Percentiles rank a stretch among this genome's conserved stretches.
phyloP scores from a whole-genome alignment of 208 protist genomes.

The Trypanosoma platydactyli region DNA sequence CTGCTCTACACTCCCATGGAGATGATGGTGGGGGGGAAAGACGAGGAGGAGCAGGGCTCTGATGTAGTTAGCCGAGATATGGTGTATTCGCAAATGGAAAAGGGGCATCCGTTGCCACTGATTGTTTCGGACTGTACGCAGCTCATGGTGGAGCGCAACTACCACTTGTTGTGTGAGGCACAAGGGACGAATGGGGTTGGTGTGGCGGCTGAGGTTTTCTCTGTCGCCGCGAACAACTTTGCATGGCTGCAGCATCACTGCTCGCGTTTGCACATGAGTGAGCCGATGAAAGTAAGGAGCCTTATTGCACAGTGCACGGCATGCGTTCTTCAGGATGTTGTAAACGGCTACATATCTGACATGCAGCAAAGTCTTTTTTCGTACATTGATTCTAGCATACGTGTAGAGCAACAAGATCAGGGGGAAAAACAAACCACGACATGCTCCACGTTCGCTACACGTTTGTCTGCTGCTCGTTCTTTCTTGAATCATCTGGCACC shows the following conservation, averaged over 20 bases:
- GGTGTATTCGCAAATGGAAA: background rate
- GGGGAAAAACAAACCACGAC: background rate
- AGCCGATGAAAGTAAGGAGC: conserved; percentile 7
- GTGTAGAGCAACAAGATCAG: background rate
- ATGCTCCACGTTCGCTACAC: background rate
- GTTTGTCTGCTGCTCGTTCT: background rate
- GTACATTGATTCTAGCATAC: background rate
- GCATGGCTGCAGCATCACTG: conserved; percentile 19
- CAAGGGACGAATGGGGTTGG: background rate
- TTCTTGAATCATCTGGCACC: conserved; percentile 11
- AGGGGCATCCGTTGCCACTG: background rate
- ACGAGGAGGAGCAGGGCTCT: background rate
- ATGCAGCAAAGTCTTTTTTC: conserved; percentile 15
- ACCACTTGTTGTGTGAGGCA: conserved; percentile 12
- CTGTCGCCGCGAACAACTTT: conserved; percentile 27
- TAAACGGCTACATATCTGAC: conserved; percentile 10
- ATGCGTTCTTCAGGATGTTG: conserved; percentile 22
- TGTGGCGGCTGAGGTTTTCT: conserved; percentile 11
- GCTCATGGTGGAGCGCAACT: conserved; percentile 23
- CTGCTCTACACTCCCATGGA: background rate
- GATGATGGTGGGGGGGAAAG: background rate
- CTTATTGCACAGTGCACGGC: conserved; percentile 17
- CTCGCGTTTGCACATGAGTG: background rate
- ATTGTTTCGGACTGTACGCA: conserved; percentile 19
- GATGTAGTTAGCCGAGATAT: background rate